A percentile compares a stretch with the other conserved stretches of the same genome.
These are phyloP conservation scores for Bondarzewia mesenterica DNA, from an alignment of 1,284 basidiomycete genomes.

Conservation along the genomic window DNA sequence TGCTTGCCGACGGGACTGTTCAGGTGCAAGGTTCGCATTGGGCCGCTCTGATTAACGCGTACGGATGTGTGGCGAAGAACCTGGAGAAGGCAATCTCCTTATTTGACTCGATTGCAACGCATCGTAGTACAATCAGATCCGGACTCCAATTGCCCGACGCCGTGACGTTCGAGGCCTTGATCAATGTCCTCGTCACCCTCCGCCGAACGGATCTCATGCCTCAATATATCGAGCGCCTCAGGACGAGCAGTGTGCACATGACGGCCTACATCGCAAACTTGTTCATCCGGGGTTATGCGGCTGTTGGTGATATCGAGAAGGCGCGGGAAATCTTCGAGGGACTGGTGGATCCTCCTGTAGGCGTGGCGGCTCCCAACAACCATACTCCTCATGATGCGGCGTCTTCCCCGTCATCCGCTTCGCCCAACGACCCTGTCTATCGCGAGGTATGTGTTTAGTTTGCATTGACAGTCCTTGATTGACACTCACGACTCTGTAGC, in stretches of 20 bases:
- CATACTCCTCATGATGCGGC: constrained; percentile 61
- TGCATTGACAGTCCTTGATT: constrained; percentile 1
- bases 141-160: constrained; percentile 58
- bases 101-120: constrained; percentile 70
- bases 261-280: constrained; percentile 96
- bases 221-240: constrained; percentile 60
- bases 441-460: constrained; percentile 66
- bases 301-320: constrained; percentile 59
- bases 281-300: constrained; percentile 84
- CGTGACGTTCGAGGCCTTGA: constrained; percentile 84
- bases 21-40: constrained; percentile 82
- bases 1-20: constrained; percentile 45
- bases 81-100: constrained; percentile 68
- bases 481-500: constrained; percentile 32
- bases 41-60: constrained; percentile 87
- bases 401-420: constrained; percentile 19
- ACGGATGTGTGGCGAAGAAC: constrained; percentile 78
- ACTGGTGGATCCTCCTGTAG: constrained; percentile 80
- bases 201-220: constrained; percentile 78
- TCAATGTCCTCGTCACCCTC: constrained; percentile 81
- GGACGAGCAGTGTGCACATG: constrained; percentile 63
- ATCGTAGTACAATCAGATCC: constrained; percentile 32
- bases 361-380: constrained; percentile 86
- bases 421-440: constrained; percentile 59
- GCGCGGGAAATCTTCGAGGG: constrained; percentile 78